These are phyloP conservation scores for Onygenales sp. DNA, from an alignment of 2,329 filamentous ascomycete species.

Conservation along the genomic window DNA sequence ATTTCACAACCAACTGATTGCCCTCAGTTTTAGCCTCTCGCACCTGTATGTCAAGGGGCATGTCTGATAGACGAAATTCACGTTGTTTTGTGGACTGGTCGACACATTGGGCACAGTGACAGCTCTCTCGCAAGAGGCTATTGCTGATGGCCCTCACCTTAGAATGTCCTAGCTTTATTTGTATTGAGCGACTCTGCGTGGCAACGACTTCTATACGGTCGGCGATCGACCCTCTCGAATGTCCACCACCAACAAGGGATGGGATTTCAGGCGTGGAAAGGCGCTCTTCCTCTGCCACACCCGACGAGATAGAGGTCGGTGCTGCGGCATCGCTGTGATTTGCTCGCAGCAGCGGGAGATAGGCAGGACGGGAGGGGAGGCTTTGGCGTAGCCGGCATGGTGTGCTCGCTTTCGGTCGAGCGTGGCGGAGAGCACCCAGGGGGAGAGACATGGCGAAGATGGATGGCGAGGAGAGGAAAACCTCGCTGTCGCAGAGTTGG, in stretches of 20 bases:
- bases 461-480: background rate
- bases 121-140: slow-evolving; percentile 43
- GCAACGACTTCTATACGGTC: too few relatives aligned
- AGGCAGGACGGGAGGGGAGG: background rate
- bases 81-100: slow-evolving; percentile 53
- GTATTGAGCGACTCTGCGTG: too few relatives aligned
- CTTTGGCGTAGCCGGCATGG: background rate
- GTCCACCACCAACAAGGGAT: too few relatives aligned
- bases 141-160: background rate
- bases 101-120: slow-evolving; percentile 44
- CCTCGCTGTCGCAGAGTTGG: background rate
- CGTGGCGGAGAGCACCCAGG: slow-evolving; percentile 1
- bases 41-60: slow-evolving; percentile 41
- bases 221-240: too few relatives aligned
- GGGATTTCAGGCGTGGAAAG: too few relatives aligned
- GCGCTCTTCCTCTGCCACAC: too few relatives aligned
- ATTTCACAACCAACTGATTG: slow-evolving; percentile 47
- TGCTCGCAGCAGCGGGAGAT: background rate
- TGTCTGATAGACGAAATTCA: slow-evolving; percentile 55
- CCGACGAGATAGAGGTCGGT: background rate
- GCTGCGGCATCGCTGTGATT: background rate
- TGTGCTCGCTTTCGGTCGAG: background rate
- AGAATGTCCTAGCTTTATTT: too few relatives aligned
- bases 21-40: slow-evolving; percentile 26
- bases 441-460: background rate